Percentiles rank a stretch among this genome's conserved stretches.
Conservation (phyloP, 345 rosid genomes). For the Ricinus communis region DNA sequence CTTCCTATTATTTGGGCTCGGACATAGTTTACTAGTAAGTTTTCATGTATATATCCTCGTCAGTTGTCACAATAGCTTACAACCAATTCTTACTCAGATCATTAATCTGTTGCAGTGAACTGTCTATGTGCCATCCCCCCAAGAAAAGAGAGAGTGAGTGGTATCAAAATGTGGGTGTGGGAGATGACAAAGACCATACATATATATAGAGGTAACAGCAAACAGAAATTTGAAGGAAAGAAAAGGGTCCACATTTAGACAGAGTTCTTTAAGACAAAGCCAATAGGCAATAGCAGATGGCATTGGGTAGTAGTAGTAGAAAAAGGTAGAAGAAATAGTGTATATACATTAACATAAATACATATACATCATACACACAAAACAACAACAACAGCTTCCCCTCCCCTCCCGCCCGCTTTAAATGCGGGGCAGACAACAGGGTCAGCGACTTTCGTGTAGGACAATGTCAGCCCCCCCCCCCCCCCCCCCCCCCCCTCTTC, state of each 20-base stretch:
- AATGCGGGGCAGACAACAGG: conserved; percentile 16
- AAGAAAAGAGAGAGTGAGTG: conserved; percentile 2
- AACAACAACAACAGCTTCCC: no score
- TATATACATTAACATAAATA: background rate
- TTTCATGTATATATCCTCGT: no score
- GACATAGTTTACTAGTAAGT: no score
- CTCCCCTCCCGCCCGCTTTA: conserved; percentile 11
- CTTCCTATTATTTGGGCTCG: no score
- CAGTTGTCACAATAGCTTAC: no score
- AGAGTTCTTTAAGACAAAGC: no score
- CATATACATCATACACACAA: background rate
- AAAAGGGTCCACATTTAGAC: background rate
- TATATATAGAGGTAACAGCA: background rate
- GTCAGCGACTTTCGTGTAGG: conserved; percentile 15
- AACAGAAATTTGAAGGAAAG: background rate
- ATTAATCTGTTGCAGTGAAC: no score
- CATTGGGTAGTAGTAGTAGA: no score
- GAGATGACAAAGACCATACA: conserved; percentile 6
- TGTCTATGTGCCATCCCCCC: no score
- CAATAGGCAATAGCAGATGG: no score
- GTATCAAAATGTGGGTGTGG: conserved; percentile 3
- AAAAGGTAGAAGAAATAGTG: background rate
- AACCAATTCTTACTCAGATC: no score
- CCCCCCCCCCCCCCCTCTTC: background rate
- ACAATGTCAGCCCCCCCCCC: background rate